A percentile compares a stretch with the other conserved stretches of the same genome.
Evolutionary conservation across 495 filamentous ascomycete species (phyloP).

Genomic region (Xylaria acuta): DNA sequence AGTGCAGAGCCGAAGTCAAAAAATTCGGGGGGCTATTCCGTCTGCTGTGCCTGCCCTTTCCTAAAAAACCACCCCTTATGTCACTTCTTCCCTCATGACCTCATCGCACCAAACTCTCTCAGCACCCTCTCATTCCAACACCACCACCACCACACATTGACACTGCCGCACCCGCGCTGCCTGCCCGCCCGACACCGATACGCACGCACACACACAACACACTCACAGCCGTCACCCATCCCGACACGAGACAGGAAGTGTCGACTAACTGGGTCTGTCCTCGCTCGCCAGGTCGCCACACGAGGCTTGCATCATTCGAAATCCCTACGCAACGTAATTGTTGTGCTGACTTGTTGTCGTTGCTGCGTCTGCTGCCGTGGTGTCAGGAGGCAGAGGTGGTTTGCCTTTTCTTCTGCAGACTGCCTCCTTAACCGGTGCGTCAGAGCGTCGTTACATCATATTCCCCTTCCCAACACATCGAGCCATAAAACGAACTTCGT

Average conservation of each 20-base stretch:
- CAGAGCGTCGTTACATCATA: constrained; percentile 46
- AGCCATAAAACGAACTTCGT: constrained; percentile 42
- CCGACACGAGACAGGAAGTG: constrained; percentile 5
- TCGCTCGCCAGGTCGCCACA: constrained; percentile 24
- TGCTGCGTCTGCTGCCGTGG: constrained; percentile 29
- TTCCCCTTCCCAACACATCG: constrained; percentile 34
- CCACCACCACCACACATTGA: constrained; percentile 27
- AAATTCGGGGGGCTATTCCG: constrained; percentile 45
- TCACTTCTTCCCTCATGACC: constrained; percentile 50
- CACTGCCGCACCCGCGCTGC: constrained; percentile 18
- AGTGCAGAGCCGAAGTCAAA: constrained; percentile 24
- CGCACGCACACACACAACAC: not conserved
- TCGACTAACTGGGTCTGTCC: constrained; percentile 21
- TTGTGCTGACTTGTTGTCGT: constrained; percentile 8
- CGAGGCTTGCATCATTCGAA: constrained; percentile 11
- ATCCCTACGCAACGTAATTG: constrained; percentile 8
- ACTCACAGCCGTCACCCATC: constrained; percentile 1
- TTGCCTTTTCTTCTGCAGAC: constrained; percentile 40
- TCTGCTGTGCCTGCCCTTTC: constrained; percentile 45
- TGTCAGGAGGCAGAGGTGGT: constrained; percentile 35
- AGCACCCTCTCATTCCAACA: constrained; percentile 36
- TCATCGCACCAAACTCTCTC: constrained; percentile 45
- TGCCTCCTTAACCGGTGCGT: constrained; percentile 43
- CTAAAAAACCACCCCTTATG: constrained; percentile 48
- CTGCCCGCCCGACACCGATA: constrained; percentile 16